phyloP scores from a whole-genome alignment of 306 rosid genomes.

The Echinosophora koreensis region DNA sequence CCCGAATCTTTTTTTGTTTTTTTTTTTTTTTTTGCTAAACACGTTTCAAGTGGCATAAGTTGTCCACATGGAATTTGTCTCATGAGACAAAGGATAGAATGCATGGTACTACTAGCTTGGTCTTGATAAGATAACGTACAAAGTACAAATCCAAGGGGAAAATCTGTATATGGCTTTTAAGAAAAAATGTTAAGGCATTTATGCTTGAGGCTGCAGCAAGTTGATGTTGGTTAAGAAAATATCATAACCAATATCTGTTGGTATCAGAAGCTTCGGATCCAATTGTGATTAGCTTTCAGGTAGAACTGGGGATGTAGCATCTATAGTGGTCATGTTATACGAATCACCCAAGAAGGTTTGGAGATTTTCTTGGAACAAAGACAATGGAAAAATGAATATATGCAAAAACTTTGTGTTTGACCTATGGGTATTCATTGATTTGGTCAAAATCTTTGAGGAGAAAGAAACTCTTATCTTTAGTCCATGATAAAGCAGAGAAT shows the following conservation, averaged over 20 bases:
- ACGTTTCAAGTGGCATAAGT: conserved; percentile 39
- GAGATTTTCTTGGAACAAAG: conserved; percentile 31
- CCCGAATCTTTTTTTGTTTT: conserved; percentile 47
- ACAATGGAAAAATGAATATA: conserved; percentile 40
- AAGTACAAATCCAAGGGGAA: conserved; percentile 37
- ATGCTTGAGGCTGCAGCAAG: conserved; percentile 46
- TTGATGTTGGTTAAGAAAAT: conserved; percentile 33
- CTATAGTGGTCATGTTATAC: conserved; percentile 18
- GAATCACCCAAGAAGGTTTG: neutral
- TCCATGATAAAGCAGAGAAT: neutral
- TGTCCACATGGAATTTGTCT: conserved; percentile 47
- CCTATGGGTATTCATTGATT: neutral
- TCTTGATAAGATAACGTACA: conserved; percentile 46
- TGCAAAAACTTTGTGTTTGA: conserved; percentile 45
- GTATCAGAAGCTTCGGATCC: neutral
- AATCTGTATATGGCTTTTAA: neutral
- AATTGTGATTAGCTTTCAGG: conserved; percentile 23
- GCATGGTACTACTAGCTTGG: conserved; percentile 46
- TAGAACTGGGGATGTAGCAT: conserved; percentile 35
- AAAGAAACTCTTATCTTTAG: neutral
- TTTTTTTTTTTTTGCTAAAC: conserved; percentile 30
- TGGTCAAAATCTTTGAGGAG: neutral
- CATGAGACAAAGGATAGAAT: conserved; percentile 37
- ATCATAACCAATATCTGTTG: conserved; percentile 29
- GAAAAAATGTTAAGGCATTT: conserved; percentile 43